A percentile compares a stretch with the other conserved stretches of the same genome.
phyloP scores from a whole-genome alignment of 1,284 basidiomycete genomes.

The Anthracocystis panici-leucophaei region DNA sequence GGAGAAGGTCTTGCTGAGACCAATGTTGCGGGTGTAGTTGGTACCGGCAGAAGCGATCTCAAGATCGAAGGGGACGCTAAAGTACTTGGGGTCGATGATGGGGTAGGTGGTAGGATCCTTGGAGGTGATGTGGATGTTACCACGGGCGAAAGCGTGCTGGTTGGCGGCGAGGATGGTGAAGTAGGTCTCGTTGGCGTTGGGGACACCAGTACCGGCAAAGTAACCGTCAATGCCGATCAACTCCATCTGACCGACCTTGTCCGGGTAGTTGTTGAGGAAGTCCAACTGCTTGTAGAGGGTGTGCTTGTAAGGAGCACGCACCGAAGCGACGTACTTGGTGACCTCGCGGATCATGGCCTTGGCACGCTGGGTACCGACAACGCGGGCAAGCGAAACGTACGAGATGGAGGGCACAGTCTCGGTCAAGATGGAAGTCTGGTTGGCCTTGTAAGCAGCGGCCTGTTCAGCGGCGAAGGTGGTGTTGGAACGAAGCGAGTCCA shows the following conservation, averaged over 20 bases:
- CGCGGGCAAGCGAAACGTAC: slow-evolving; percentile 60
- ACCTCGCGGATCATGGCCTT: slow-evolving; percentile 47
- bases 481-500: slow-evolving; percentile 62
- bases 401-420: slow-evolving; percentile 63
- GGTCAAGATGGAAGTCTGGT: slow-evolving; percentile 58
- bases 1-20: slow-evolving; percentile 43
- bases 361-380: slow-evolving; percentile 52
- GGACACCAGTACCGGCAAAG: slow-evolving; percentile 59
- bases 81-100: slow-evolving; percentile 77
- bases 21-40: slow-evolving; percentile 59
- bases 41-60: slow-evolving; percentile 59
- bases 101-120: slow-evolving; percentile 75
- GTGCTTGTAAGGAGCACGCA: slow-evolving; percentile 50
- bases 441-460: slow-evolving; percentile 47
- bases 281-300: slow-evolving; percentile 63
- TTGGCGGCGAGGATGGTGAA: slow-evolving; percentile 70
- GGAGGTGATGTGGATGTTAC: slow-evolving; percentile 73
- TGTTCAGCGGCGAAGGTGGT: slow-evolving; percentile 57
- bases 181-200: slow-evolving; percentile 57
- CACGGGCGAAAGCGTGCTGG: slow-evolving; percentile 76
- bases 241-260: slow-evolving; percentile 63
- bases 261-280: slow-evolving; percentile 52
- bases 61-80: slow-evolving; percentile 52
- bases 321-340: slow-evolving; percentile 44
- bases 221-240: slow-evolving; percentile 64